Percentiles rank a stretch among this genome's conserved stretches.
phyloP scores from a whole-genome alignment of 768 basidiomycete genomes.

The Leccinellum luteum region DNA sequence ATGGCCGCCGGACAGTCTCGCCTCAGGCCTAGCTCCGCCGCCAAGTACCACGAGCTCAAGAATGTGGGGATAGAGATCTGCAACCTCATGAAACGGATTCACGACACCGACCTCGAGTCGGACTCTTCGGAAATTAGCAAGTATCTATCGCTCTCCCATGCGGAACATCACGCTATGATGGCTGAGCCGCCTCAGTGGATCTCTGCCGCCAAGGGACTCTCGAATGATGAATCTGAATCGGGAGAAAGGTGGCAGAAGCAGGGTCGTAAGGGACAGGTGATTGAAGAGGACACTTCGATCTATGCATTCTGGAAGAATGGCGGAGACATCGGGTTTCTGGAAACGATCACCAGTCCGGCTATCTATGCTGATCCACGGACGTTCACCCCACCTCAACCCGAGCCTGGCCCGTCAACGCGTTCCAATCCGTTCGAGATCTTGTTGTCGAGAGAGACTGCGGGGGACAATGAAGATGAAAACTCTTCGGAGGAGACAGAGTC shows the following conservation, averaged over 20 bases:
- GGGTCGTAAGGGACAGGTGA: conserved; percentile 25
- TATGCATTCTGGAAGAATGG: conserved; percentile 54
- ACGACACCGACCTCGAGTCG: conserved; percentile 32
- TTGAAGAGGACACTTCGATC: conserved; percentile 26
- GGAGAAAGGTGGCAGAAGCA: conserved; percentile 35
- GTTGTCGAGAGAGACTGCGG: conserved; percentile 1
- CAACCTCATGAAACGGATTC: conserved; percentile 43
- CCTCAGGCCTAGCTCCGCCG: conserved; percentile 34
- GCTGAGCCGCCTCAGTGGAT: conserved; percentile 50
- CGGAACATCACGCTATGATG: conserved; percentile 47
- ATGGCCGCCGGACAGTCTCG: conserved; percentile 39
- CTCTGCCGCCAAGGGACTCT: conserved; percentile 15
- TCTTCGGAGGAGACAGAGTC: not conserved
- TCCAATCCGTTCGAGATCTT: conserved; percentile 21
- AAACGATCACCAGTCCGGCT: conserved; percentile 1
- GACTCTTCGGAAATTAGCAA: conserved; percentile 37
- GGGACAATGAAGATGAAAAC: conserved; percentile 1
- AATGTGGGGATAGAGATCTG: conserved; percentile 44
- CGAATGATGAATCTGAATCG: conserved; percentile 12
- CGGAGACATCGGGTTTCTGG: conserved; percentile 48
- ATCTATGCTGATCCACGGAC: not conserved
- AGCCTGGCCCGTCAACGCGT: conserved; percentile 1
- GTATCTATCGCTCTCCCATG: conserved; percentile 44
- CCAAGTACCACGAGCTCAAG: conserved; percentile 42
- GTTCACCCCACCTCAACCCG: not conserved